These are phyloP conservation scores for Agaricales sp. DNA, from an alignment of 1,284 basidiomycete species.

Conservation along the genomic window DNA sequence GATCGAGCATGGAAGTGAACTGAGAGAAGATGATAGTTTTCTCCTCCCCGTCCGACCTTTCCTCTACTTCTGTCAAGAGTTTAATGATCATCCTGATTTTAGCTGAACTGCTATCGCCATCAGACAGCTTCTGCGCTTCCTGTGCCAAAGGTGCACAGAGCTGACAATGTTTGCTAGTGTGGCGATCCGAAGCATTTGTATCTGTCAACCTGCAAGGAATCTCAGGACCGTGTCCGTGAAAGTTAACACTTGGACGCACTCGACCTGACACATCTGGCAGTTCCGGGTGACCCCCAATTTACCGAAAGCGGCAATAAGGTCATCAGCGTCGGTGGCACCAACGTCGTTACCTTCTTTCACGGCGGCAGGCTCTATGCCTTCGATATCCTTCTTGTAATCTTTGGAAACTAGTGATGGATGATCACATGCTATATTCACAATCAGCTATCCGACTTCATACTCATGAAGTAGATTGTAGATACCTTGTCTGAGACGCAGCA, in stretches of 20 bases:
- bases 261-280: conserved; percentile 66
- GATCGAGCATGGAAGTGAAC: conserved; percentile 85
- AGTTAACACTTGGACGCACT: conserved; percentile 34
- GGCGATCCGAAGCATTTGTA: conserved; percentile 5
- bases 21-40: conserved; percentile 91
- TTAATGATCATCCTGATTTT: conserved; percentile 82
- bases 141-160: conserved; percentile 27
- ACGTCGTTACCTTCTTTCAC: conserved; percentile 33
- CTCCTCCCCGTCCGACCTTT: conserved; percentile 50
- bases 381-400: conserved; percentile 62
- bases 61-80: conserved; percentile 59
- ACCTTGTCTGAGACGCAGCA: conserved; percentile 88
- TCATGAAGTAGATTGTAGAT: conserved; percentile 11
- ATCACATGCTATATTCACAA: conserved; percentile 60
- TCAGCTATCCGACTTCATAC: background rate
- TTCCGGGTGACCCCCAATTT: conserved; percentile 59
- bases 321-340: conserved; percentile 56
- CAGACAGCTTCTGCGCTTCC: conserved; percentile 20
- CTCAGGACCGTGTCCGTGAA: background rate
- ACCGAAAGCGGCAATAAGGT: conserved; percentile 68
- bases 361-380: conserved; percentile 52
- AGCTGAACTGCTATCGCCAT: conserved; percentile 40
- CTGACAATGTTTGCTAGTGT: conserved; percentile 3
- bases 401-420: conserved; percentile 77
- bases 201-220: conserved; percentile 3